Percentiles rank a stretch among this genome's conserved stretches.
Conservation (phyloP, 257 asterid genomes). For the Fraxinus americana region DNA sequence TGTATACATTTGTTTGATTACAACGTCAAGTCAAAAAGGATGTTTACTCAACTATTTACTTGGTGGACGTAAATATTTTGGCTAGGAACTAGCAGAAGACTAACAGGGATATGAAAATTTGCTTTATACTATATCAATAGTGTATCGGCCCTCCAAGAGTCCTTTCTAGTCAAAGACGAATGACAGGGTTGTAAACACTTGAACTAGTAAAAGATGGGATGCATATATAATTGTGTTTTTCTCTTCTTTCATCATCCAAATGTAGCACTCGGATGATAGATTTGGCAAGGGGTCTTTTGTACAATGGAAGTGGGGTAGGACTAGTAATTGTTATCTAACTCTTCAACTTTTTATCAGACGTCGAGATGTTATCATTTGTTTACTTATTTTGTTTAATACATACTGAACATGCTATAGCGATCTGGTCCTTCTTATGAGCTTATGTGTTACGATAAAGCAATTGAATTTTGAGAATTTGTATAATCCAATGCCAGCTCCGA, state of each 20-base stretch:
- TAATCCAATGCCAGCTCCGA: slow-evolving; percentile 16
- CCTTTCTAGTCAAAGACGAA: slow-evolving; percentile 3
- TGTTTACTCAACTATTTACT: not conserved
- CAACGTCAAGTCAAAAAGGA: not conserved
- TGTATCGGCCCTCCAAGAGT: not conserved
- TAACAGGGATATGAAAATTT: not conserved
- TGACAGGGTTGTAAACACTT: not conserved
- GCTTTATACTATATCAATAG: not conserved
- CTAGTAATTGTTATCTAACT: slow-evolving; percentile 3
- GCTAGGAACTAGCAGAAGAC: not conserved
- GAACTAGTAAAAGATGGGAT: not conserved
- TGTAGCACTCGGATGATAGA: not conserved
- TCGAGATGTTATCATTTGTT: slow-evolving; percentile 13
- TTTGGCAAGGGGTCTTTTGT: not conserved
- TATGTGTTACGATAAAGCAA: slow-evolving; percentile 80
- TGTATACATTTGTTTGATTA: not conserved
- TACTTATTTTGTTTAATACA: slow-evolving; percentile 9
- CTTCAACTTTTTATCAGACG: slow-evolving; percentile 5
- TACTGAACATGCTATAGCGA: slow-evolving; percentile 61
- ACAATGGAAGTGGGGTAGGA: not conserved
- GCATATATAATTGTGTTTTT: not conserved
- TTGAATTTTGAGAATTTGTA: slow-evolving; percentile 26
- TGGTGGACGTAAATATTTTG: not conserved
- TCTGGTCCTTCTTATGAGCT: slow-evolving; percentile 78
- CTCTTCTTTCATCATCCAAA: not conserved